Percentiles rank a stretch among this genome's conserved stretches.
These are phyloP conservation scores for Ilex asprella DNA, from an alignment of 257 asterid genomes.

Conservation along the genomic window DNA sequence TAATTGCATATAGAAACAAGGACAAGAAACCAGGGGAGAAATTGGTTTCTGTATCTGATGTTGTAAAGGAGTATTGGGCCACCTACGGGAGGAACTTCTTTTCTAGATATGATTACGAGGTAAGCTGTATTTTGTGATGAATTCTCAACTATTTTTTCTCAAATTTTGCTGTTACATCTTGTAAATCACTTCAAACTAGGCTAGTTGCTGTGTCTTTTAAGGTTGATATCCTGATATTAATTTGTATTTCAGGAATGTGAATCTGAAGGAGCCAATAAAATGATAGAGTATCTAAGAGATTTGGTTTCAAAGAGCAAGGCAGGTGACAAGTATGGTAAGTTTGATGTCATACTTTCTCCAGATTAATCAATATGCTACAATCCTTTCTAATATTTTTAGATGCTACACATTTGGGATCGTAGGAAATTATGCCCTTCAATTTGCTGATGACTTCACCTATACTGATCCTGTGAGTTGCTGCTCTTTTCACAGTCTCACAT, in stretches of 20 bases:
- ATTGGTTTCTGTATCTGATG: constrained; percentile 80
- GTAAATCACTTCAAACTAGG: not conserved
- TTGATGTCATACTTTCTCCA: not conserved
- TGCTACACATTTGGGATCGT: constrained; percentile 15
- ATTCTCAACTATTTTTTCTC: constrained; percentile 7
- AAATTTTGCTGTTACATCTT: constrained; percentile 3
- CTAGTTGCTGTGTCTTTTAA: constrained; percentile 7
- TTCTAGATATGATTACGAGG: constrained; percentile 97
- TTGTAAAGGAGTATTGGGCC: constrained; percentile 88
- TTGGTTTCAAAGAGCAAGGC: constrained; percentile 59
- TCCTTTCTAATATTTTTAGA: constrained; percentile 11
- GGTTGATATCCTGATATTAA: constrained; percentile 7
- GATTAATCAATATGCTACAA: not conserved
- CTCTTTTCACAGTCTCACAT: constrained; percentile 1
- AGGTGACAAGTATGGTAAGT: constrained; percentile 70
- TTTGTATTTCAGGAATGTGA: constrained; percentile 67
- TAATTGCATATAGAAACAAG: constrained; percentile 75
- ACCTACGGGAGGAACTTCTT: constrained; percentile 92
- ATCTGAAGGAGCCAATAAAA: constrained; percentile 77
- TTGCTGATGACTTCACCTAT: constrained; percentile 92
- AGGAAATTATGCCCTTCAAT: constrained; percentile 73
- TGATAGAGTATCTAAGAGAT: constrained; percentile 69
- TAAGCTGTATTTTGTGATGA: constrained; percentile 22
- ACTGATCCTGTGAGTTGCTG: constrained; percentile 77
- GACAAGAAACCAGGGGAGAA: constrained; percentile 72